These are phyloP conservation scores for Sugiyamaella valdiviana DNA, from an alignment of 805 yeast species.

Conservation along the genomic window DNA sequence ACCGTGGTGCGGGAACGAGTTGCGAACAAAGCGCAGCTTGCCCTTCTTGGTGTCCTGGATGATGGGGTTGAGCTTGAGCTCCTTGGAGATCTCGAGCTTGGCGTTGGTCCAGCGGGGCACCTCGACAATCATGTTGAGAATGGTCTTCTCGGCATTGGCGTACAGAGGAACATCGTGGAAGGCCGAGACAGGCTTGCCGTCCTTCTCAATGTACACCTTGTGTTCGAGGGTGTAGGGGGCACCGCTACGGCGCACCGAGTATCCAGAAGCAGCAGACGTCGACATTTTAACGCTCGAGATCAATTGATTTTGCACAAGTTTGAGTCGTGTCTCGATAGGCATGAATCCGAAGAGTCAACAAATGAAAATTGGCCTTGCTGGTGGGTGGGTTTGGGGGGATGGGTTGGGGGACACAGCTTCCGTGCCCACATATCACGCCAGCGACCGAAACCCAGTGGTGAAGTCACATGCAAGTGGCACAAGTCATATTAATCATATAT, in stretches of 20 bases:
- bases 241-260: constrained; percentile 88
- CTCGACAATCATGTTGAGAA: constrained; percentile 88
- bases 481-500: no score
- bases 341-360: background rate
- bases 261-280: constrained; percentile 32
- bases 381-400: no score
- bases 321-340: constrained; percentile 5
- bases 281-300: background rate
- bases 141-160: constrained; percentile 87
- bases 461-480: no score
- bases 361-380: background rate
- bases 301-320: constrained; percentile 8
- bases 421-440: no score
- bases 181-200: constrained; percentile 91
- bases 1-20: constrained; percentile 98
- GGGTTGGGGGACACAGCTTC: no score
- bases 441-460: no score
- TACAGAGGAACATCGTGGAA: constrained; percentile 92
- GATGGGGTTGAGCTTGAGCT: constrained; percentile 80
- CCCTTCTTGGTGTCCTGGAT: constrained; percentile 97
- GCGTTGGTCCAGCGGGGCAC: constrained; percentile 99
- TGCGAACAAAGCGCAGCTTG: constrained; percentile 88
- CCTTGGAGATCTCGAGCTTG: constrained; percentile 89
- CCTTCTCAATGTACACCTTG: constrained; percentile 85
- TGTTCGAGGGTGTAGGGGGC: constrained; percentile 93